Percentiles rank a stretch among this genome's conserved stretches.
These are phyloP conservation scores for Lactuca saligna DNA, from an alignment of 129 eudicot genomes.

Conservation along the genomic window DNA sequence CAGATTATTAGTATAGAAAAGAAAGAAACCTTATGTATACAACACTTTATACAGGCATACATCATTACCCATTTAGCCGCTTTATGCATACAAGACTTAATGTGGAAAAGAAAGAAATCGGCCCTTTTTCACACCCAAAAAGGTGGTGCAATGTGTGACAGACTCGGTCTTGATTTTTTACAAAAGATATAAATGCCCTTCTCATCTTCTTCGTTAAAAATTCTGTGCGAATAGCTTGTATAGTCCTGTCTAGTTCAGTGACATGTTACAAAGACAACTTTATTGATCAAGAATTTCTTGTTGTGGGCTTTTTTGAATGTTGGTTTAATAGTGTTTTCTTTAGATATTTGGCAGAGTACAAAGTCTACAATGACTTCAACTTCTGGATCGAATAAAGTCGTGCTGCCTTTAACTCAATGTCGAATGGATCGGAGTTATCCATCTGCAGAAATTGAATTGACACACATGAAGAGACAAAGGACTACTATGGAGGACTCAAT, in stretches of 20 bases:
- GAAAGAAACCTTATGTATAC: background rate
- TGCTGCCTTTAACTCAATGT: constrained; percentile 16
- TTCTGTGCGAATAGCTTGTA: too few species aligned
- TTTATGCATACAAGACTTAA: background rate
- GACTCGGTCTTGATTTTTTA: background rate
- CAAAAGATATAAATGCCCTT: too few species aligned
- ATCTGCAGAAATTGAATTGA: constrained; percentile 20
- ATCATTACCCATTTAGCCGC: background rate
- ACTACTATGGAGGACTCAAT: constrained; percentile 28
- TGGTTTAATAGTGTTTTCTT: background rate
- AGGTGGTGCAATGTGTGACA: background rate
- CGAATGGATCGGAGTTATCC: background rate
- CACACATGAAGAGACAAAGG: constrained; percentile 33
- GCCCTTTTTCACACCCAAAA: background rate
- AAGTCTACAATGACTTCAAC: constrained; percentile 31
- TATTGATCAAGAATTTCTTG: too few species aligned
- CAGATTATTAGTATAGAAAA: background rate
- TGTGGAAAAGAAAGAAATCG: too few species aligned
- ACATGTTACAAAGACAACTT: background rate
- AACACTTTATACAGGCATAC: background rate
- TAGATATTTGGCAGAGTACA: constrained; percentile 56
- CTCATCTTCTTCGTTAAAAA: background rate
- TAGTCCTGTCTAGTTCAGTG: background rate
- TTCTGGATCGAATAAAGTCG: constrained; percentile 24
- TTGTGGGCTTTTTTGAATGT: background rate